Evolutionary conservation across 495 filamentous ascomycete species (phyloP), one percentile per base, ranked within the genome.

Genomic region (Filosporella fistucella): DNA sequence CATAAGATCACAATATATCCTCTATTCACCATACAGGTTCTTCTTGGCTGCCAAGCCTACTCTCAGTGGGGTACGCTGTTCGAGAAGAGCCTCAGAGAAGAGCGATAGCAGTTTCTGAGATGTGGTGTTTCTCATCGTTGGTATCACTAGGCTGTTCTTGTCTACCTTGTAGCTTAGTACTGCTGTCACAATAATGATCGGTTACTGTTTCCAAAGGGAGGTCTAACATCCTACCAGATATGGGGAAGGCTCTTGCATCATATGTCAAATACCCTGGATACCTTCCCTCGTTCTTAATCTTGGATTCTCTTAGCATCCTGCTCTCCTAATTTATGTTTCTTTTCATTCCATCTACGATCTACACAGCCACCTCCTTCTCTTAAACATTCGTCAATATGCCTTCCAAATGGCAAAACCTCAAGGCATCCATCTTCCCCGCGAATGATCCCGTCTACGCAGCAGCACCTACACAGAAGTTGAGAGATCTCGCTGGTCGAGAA

Each of bases 381-480:
- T 21, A 38, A 38, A n/a, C 28, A 30, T 8, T 38, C 18, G 35
- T 29, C 40, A 46, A 39, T 14, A 52, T 52, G 49, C 34, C 42
- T 23, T 30, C 33, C 18, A 18, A n/a, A n/a, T 45, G 32, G 42
- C 22, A 34, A 25, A 52, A 30, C 7, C 24, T 46, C 12, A 40
- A 36, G 35, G 17, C 13, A 10, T 40, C 49, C 13, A 30, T 45
- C 21, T 38, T 33, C 35, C 49, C 49, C 20, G 42, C 28, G 18
- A 40, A 14, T 10, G 29, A 30, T 7, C 49, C 41, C 8, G 28
- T 52, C 11, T 52, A 39, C 16, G 49, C 49, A 9, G 41, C 49
- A 7, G 49, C 49, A 24, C 42, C 49, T n/a, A 52, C 49, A 6
- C 41, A 45, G 21, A 52, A 52, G 16, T 29, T 20, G 20, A 29